A percentile compares a stretch with the other conserved stretches of the same genome.
Evolutionary conservation across 371 early-diverging fungal genomes (phyloP).

Genomic region (Haplosporangium sp.): DNA sequence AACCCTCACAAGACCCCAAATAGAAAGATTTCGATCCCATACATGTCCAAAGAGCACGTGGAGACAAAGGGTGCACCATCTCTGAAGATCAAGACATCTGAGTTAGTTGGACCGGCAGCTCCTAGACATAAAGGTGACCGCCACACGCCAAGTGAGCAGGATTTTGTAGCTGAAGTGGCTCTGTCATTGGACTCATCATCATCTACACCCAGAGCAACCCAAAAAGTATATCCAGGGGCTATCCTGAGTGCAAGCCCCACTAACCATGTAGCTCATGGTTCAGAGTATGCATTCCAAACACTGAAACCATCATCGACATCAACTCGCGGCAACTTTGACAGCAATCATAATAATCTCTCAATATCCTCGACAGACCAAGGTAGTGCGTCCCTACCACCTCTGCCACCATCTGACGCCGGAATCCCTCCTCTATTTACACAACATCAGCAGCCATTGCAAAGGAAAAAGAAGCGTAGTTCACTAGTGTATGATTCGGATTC

Average conservation of each 20-base stretch:
- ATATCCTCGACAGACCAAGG: constrained; percentile 6
- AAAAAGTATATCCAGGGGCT: constrained; percentile 16
- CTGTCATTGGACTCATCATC: constrained; percentile 33
- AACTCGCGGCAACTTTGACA: too few species aligned
- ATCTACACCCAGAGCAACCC: constrained; percentile 14
- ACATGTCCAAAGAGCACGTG: constrained; percentile 18
- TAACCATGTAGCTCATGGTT: constrained; percentile 21
- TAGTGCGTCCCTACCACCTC: constrained; percentile 16
- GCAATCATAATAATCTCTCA: neutral
- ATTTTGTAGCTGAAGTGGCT: constrained; percentile 24
- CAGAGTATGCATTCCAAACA: constrained; percentile 33
- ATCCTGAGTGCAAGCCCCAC: constrained; percentile 34
- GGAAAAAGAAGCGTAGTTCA: constrained; percentile 17
- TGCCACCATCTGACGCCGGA: constrained; percentile 15
- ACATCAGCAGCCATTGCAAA: constrained; percentile 1
- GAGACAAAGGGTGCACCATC: constrained; percentile 3
- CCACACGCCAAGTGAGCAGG: constrained; percentile 36
- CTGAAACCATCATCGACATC: constrained; percentile 17
- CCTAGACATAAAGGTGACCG: constrained; percentile 26
- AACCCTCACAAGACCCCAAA: constrained; percentile 16
- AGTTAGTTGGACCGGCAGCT: constrained; percentile 12
- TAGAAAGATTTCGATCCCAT: constrained; percentile 20
- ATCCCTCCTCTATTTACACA: neutral
- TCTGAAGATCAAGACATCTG: constrained; percentile 15
- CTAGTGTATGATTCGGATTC: constrained; percentile 8